phyloP scores from a whole-genome alignment of 2,329 filamentous ascomycete genomes.

The Aspergillus sp. region DNA sequence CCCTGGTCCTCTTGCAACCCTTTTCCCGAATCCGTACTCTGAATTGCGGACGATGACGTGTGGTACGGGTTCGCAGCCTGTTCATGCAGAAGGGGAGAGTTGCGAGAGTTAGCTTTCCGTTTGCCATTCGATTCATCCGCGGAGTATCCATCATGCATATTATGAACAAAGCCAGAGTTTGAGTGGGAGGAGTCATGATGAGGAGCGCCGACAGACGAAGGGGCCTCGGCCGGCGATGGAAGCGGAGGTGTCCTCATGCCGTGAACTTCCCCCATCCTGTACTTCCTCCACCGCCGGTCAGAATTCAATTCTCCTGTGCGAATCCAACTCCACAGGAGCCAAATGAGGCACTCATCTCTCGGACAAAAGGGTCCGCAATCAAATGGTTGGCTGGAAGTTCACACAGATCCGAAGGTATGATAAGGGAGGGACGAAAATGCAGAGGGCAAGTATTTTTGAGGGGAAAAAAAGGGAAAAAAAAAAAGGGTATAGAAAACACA shows the following conservation, averaged over 20 bases:
- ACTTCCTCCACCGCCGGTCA: constrained; percentile 32
- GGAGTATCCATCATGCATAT: constrained; percentile 17
- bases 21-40: constrained; percentile 23
- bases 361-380: constrained; percentile 26
- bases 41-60: constrained; percentile 13
- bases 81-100: constrained; percentile 16
- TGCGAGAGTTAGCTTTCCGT: constrained; percentile 22
- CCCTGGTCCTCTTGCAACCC: constrained; percentile 30
- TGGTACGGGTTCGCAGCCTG: constrained; percentile 17
- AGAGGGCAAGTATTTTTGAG: neutral
- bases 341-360: constrained; percentile 36
- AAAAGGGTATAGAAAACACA: neutral
- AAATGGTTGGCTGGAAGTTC: neutral
- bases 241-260: constrained; percentile 41
- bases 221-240: constrained; percentile 39
- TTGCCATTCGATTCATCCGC: constrained; percentile 15
- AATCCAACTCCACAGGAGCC: constrained; percentile 30
- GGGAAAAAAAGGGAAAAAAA: neutral
- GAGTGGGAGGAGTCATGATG: constrained; percentile 28
- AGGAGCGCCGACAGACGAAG: constrained; percentile 29
- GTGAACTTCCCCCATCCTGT: constrained; percentile 37
- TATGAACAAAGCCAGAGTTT: constrained; percentile 18
- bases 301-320: constrained; percentile 33
- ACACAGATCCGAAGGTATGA: neutral
- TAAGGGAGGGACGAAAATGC: neutral